phyloP scores from a whole-genome alignment of 2,329 filamentous ascomycete genomes.

The Aspergillus piperis region DNA sequence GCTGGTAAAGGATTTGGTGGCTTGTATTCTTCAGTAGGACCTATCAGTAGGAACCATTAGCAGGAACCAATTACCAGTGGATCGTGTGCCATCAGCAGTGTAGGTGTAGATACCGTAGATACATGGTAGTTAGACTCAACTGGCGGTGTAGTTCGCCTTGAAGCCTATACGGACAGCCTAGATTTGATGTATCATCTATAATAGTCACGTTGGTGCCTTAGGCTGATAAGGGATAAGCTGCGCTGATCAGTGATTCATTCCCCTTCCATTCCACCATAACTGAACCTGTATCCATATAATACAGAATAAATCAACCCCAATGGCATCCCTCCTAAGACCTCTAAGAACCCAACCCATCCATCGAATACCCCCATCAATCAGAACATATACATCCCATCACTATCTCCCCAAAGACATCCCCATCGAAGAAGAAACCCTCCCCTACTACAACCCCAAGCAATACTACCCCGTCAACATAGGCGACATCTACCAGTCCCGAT shows the following conservation, averaged over 20 bases:
- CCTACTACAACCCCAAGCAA: slow-evolving; percentile 35
- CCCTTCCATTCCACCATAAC: no score
- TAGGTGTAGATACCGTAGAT: no score
- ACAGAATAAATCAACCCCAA: no score
- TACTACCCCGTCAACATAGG: slow-evolving; percentile 45
- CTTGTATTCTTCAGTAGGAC: slow-evolving; percentile 19
- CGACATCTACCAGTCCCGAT: slow-evolving; percentile 40
- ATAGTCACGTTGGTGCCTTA: neutral
- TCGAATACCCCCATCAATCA: no score
- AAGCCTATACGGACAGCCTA: no score
- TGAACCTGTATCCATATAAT: no score
- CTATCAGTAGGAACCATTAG: slow-evolving; percentile 14
- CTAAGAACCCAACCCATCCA: no score
- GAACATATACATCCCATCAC: no score
- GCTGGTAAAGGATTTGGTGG: slow-evolving; percentile 4
- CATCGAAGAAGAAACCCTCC: slow-evolving; percentile 33
- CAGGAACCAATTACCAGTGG: slow-evolving; percentile 17
- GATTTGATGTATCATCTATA: no score
- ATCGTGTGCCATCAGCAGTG: neutral
- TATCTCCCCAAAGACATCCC: neutral
- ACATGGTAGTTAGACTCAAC: neutral
- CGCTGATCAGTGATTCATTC: no score
- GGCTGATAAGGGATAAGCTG: neutral
- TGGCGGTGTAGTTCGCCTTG: neutral
- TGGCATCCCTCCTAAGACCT: no score